A percentile compares a stretch with the other conserved stretches of the same genome.
phyloP scores from a whole-genome alignment of 1,284 basidiomycete species.

The Omphalotus olearius region DNA sequence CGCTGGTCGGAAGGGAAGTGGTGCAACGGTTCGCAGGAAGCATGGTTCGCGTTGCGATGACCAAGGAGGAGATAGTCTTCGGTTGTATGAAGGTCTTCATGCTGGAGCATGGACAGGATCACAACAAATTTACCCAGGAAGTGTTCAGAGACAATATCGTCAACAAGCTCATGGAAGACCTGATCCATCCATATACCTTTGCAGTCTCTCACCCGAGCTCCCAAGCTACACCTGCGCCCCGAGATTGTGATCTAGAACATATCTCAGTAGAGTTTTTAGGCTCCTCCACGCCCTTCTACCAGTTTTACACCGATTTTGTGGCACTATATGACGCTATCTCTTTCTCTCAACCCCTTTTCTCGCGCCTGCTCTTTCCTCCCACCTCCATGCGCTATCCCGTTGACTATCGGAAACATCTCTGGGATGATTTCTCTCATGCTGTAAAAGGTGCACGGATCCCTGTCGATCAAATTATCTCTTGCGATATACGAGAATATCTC shows the following conservation, averaged over 20 bases:
- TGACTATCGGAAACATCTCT: conserved; percentile 85
- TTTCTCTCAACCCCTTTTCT: conserved; percentile 79
- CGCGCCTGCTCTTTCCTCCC: conserved; percentile 73
- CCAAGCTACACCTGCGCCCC: no score
- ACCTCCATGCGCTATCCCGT: conserved; percentile 70
- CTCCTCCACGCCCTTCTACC: conserved; percentile 77
- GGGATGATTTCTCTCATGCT: conserved; percentile 72
- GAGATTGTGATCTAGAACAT: conserved; percentile 33
- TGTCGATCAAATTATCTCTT: conserved; percentile 37
- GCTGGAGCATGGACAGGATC: conserved; percentile 68
- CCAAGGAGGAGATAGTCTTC: conserved; percentile 59
- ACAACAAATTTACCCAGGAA: conserved; percentile 53
- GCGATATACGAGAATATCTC: conserved; percentile 57
- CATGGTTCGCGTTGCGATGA: conserved; percentile 37
- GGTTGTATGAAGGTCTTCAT: conserved; percentile 92
- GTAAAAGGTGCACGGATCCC: conserved; percentile 53
- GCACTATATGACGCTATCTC: conserved; percentile 89
- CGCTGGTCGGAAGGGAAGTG: conserved; percentile 37
- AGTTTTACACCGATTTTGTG: conserved; percentile 91
- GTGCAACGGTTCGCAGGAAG: conserved; percentile 38
- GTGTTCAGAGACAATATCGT: conserved; percentile 70
- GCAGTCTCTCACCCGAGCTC: not conserved
- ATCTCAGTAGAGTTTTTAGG: conserved; percentile 64
- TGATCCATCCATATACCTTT: conserved; percentile 55
- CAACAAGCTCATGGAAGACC: conserved; percentile 48